Conservation (phyloP, 2,329 filamentous ascomycete species). For the Cercospora sojina region DNA sequence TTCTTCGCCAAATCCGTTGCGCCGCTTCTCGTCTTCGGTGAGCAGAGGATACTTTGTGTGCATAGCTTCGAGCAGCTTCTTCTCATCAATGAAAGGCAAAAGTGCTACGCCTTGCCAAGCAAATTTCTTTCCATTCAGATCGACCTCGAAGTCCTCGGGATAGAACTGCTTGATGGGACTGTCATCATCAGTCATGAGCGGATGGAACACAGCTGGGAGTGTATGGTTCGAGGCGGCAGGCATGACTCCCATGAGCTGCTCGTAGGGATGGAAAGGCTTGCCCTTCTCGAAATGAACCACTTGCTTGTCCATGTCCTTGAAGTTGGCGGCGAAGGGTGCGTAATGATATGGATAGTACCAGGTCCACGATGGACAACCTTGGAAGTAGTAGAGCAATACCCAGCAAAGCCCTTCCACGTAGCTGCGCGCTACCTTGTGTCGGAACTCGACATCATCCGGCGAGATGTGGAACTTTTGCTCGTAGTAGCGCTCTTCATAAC, state of each 20-base stretch:
- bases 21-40: conserved; percentile 69
- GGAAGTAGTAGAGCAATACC: conserved; percentile 96
- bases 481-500: conserved; percentile 94
- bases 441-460: conserved; percentile 78
- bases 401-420: conserved; percentile 94
- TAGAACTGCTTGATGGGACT: conserved; percentile 98
- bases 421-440: conserved; percentile 81
- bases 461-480: conserved; percentile 91
- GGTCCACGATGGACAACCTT: conserved; percentile 96
- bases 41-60: conserved; percentile 77
- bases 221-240: conserved; percentile 91
- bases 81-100: conserved; percentile 94
- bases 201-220: conserved; percentile 82
- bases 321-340: conserved; percentile 94
- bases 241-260: conserved; percentile 97
- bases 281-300: conserved; percentile 81
- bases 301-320: conserved; percentile 77
- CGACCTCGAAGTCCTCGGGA: conserved; percentile 86
- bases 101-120: conserved; percentile 95
- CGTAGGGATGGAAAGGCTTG: conserved; percentile 83
- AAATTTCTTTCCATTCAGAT: conserved; percentile 97
- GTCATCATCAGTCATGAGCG: conserved; percentile 81
- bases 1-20: conserved; percentile 79
- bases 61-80: conserved; percentile 78
- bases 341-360: conserved; percentile 99